These are phyloP conservation scores for Aureobasidium musti DNA, from an alignment of 2,329 filamentous ascomycete species.

Conservation along the genomic window DNA sequence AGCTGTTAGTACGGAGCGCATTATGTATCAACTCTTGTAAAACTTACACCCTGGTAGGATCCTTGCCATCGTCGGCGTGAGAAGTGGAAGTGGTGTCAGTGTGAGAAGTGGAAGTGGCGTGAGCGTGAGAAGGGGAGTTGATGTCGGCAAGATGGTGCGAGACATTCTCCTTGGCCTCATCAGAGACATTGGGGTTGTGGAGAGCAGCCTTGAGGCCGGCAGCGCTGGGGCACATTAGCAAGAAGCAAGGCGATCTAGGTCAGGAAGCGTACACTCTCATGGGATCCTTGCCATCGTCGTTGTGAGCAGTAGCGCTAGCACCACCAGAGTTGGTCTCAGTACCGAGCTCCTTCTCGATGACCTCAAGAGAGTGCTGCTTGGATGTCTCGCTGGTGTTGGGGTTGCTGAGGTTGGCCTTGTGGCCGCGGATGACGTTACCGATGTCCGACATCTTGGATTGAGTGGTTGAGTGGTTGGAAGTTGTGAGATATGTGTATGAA, in stretches of 20 bases:
- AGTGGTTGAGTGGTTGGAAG: neutral
- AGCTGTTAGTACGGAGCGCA: neutral
- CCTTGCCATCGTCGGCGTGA: constrained; percentile 38
- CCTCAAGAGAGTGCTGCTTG: constrained; percentile 57
- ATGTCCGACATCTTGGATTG: constrained; percentile 23
- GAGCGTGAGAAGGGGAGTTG: constrained; percentile 34
- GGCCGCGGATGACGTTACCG: constrained; percentile 40
- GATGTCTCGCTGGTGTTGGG: constrained; percentile 55
- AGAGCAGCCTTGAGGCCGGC: constrained; percentile 46
- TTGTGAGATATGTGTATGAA: neutral
- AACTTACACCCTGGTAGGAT: constrained; percentile 57
- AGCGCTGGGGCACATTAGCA: constrained; percentile 26
- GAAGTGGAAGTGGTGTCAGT: constrained; percentile 30
- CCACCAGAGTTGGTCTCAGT: neutral
- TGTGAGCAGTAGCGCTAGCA: constrained; percentile 31
- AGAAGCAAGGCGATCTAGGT: neutral
- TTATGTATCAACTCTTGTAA: neutral
- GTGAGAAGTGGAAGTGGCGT: constrained; percentile 41
- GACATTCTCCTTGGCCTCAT: constrained; percentile 59
- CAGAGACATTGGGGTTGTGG: constrained; percentile 59
- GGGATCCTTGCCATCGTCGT: constrained; percentile 46
- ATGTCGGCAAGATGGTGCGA: constrained; percentile 55
- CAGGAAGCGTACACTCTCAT: constrained; percentile 52
- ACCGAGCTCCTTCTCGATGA: constrained; percentile 56
- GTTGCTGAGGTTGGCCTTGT: constrained; percentile 62